Base-by-base conservation (phyloP, 2,329 filamentous ascomycete species). In the Tolypocladium nubicola region DNA sequence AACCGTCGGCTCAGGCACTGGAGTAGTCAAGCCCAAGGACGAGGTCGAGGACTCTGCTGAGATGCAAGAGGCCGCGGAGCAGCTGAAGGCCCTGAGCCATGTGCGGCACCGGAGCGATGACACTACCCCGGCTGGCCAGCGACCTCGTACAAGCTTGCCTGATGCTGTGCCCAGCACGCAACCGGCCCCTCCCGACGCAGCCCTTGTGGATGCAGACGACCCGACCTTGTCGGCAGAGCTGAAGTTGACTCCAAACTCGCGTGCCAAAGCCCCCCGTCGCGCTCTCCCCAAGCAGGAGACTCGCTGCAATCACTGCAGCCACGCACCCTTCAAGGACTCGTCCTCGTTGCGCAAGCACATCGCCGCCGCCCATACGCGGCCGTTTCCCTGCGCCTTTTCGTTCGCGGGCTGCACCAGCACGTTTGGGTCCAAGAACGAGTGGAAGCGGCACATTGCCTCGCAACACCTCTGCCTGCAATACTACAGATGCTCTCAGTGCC, bases 391-490 rank as follows among this genome's bases (percentile, higher is more conserved):
- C 68, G 89, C 89, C 3, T 93, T 97, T 68, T 85, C 86, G 1
- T 86, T 86, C 65, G 95, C 93, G 45, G 90, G 89, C 21, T 99
- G 93, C 70, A 75, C 74, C 0, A 91, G 90, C 63, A 89, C 85
- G 0, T 97, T 97, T 69, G 86, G 87, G 1, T 93, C 89, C 19
- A 97, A 97, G 73, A 97, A 97, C 67, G 93, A 97, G 71, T 99
- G 93, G 93, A 97, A 97, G 72, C 84, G 93, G 4, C 94, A 99
- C 67, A 90, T 97, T 67, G 82, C 85, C 19, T 96, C 90, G 0
- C 90, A 97, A 64, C 94, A 99, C 72, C 80, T 99, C 26, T 86
- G 84, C 62, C 68, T 87, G 21, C 80, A 81, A 53, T 86, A 81
- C 62, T 87, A 86, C 64, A 79, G 84, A 23, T 87, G 84, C 61